phyloP scores from a whole-genome alignment of 2,329 filamentous ascomycete genomes.

The Cytospora piceicola region DNA sequence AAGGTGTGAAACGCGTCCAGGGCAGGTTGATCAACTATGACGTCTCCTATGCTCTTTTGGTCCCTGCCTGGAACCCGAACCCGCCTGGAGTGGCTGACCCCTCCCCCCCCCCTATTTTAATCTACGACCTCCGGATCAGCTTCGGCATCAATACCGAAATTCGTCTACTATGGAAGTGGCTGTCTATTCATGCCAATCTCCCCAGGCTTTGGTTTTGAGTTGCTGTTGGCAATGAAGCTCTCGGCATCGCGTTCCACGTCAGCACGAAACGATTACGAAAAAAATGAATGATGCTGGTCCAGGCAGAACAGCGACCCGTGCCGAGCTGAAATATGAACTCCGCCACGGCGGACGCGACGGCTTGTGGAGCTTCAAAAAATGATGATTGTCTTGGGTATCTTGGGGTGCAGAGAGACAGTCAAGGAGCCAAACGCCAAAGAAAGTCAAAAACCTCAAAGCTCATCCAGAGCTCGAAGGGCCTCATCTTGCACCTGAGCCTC shows the following conservation, averaged over 20 bases:
- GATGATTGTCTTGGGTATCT: conserved; percentile 15
- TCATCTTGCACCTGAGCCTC: conserved; percentile 33
- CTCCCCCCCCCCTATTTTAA: neutral
- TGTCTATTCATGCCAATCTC: neutral
- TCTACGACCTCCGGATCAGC: neutral
- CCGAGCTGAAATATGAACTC: conserved; percentile 17
- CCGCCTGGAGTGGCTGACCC: neutral
- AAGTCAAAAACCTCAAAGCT: conserved; percentile 35
- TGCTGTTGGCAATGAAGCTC: neutral
- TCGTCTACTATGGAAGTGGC: neutral
- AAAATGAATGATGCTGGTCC: neutral
- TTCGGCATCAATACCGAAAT: neutral
- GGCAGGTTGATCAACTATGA: neutral
- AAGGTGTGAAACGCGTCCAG: neutral
- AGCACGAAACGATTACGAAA: neutral
- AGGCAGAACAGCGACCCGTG: conserved; percentile 10
- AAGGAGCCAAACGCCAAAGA: conserved; percentile 6
- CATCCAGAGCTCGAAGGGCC: conserved; percentile 40
- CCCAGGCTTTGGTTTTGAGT: neutral
- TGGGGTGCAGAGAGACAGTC: neutral
- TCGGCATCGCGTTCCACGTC: neutral
- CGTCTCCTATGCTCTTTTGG: neutral
- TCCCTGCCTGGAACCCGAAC: neutral
- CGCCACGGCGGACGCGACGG: conserved; percentile 20
- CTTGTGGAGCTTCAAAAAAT: conserved; percentile 13